Evolutionary conservation across 805 yeast genomes (phyloP).

Genomic region (Saturnispora galanensis): DNA sequence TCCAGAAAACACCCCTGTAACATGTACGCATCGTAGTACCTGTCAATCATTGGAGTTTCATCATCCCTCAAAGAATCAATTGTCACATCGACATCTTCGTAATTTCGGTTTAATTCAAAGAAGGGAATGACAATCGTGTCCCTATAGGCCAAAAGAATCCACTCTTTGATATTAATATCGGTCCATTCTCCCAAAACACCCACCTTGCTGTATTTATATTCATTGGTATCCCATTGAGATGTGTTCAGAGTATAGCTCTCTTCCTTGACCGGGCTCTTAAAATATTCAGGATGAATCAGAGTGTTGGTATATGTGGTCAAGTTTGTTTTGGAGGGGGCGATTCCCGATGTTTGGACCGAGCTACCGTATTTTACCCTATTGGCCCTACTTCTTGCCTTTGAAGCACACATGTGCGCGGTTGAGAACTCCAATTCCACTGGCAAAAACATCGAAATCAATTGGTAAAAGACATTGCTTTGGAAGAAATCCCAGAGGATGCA

Average conservation of each 20-base stretch:
- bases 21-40: conserved; percentile 12
- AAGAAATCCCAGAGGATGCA: conserved; percentile 13
- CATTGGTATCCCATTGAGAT: too few relatives aligned
- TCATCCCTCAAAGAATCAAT: conserved; percentile 12
- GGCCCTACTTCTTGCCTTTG: conserved; percentile 6
- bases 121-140: conserved; percentile 45
- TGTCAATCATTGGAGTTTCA: neutral
- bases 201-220: neutral
- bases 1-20: conserved; percentile 56
- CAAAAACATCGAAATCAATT: conserved; percentile 9
- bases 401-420: conserved; percentile 7
- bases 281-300: conserved; percentile 10
- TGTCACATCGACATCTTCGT: conserved; percentile 13
- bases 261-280: neutral
- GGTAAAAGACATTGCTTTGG: conserved; percentile 9
- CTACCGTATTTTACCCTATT: conserved; percentile 9
- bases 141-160: conserved; percentile 38
- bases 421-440: conserved; percentile 13
- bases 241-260: neutral
- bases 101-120: conserved; percentile 32
- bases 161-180: conserved; percentile 28
- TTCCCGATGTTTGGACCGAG: neutral
- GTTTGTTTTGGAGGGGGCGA: neutral
- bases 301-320: conserved; percentile 11
- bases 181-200: conserved; percentile 13